Conservation (phyloP, 2,329 filamentous ascomycete genomes). For the Aphanocladium album region DNA sequence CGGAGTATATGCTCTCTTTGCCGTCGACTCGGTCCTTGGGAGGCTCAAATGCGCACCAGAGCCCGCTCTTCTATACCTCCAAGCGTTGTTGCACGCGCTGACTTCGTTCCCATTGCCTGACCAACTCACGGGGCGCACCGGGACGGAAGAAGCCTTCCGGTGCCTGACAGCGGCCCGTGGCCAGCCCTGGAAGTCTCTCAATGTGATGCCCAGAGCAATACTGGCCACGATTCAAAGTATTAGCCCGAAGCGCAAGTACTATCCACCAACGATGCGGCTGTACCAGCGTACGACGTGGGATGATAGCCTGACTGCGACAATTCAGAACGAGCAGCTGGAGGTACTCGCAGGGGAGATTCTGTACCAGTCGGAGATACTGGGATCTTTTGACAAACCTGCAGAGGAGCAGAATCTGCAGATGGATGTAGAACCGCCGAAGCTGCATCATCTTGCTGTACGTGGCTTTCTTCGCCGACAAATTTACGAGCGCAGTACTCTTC, state of each 20-base stretch:
- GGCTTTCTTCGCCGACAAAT: conserved; percentile 21
- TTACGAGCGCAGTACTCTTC: conserved; percentile 18
- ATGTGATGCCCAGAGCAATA: background rate
- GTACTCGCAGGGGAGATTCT: conserved; percentile 25
- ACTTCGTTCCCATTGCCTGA: conserved; percentile 57
- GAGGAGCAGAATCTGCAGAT: background rate
- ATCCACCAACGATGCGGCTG: conserved; percentile 28
- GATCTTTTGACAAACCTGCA: conserved; percentile 15
- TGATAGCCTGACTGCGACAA: conserved; percentile 22
- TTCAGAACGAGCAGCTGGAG: conserved; percentile 35
- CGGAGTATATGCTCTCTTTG: conserved; percentile 43
- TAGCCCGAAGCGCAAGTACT: conserved; percentile 28
- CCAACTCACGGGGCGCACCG: conserved; percentile 52
- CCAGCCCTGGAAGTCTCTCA: conserved; percentile 43
- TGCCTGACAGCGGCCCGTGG: conserved; percentile 44
- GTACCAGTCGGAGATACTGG: conserved; percentile 25
- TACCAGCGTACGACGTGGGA: conserved; percentile 34
- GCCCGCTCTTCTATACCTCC: conserved; percentile 48
- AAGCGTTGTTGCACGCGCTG: conserved; percentile 54
- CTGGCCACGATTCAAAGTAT: conserved; percentile 20
- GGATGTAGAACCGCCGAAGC: background rate
- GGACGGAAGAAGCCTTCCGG: conserved; percentile 54
- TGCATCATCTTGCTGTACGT: conserved; percentile 6
- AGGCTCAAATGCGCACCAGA: conserved; percentile 54
- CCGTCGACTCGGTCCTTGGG: conserved; percentile 49